Conservation (phyloP, 2,329 filamentous ascomycete species). For the Graphiopsis chlorocephala region DNA sequence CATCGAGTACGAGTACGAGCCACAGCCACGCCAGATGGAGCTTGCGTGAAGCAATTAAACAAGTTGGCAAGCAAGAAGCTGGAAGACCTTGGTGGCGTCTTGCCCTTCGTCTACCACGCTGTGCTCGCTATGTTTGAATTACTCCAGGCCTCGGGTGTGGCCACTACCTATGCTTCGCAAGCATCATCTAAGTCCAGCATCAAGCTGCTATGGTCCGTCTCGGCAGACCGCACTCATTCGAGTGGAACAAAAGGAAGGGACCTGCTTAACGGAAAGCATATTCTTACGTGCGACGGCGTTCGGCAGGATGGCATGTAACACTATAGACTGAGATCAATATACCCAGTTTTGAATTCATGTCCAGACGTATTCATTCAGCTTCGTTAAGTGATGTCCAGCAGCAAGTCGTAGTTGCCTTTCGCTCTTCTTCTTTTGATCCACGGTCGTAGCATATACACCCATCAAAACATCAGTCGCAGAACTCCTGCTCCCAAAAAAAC, state of each 20-base stretch:
- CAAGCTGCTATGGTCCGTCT: neutral
- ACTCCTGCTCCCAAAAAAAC: neutral
- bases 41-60: slow-evolving; percentile 24
- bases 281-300: neutral
- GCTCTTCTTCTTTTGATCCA: neutral
- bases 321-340: slow-evolving; percentile 9
- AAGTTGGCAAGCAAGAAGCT: neutral
- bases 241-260: neutral
- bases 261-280: neutral
- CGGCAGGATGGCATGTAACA: slow-evolving; percentile 2
- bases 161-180: neutral
- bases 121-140: neutral
- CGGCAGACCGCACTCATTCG: neutral
- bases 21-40: slow-evolving; percentile 45
- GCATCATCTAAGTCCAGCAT: neutral
- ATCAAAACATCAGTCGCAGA: neutral
- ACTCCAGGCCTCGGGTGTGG: neutral
- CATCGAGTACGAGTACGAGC: slow-evolving; percentile 76
- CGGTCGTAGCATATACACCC: neutral
- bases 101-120: neutral
- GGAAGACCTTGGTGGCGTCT: neutral
- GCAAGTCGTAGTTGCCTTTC: neutral
- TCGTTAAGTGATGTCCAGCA: neutral
- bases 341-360: neutral
- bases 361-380: neutral